Percentiles rank a stretch among this genome's conserved stretches.
phyloP scores from a whole-genome alignment of 169 alveolate species.

The Plasmodium falciparum region DNA sequence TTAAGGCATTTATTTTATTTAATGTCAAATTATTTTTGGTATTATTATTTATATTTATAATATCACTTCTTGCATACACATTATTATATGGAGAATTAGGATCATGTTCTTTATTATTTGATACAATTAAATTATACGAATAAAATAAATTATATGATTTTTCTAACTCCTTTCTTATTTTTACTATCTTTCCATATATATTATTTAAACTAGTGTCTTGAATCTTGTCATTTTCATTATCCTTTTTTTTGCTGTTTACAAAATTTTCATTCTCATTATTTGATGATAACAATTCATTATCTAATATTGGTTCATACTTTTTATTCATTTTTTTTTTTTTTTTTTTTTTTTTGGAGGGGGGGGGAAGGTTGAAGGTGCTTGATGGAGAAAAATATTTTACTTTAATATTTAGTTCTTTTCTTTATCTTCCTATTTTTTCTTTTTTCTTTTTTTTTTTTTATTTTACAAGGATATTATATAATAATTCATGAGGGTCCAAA shows the following conservation, averaged over 20 bases:
- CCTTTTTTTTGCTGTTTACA: background rate
- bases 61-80: slow-evolving; percentile 30
- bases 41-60: slow-evolving; percentile 11
- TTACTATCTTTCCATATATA: slow-evolving; percentile 53
- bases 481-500: too few relatives aligned
- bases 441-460: too few relatives aligned
- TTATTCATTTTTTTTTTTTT: slow-evolving; percentile 23
- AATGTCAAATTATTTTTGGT: slow-evolving; percentile 50
- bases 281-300: background rate
- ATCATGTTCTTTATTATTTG: slow-evolving; percentile 14
- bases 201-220: slow-evolving; percentile 14
- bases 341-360: too few relatives aligned
- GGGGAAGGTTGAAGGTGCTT: too few relatives aligned
- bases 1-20: slow-evolving; percentile 69
- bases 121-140: slow-evolving; percentile 52
- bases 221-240: background rate
- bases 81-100: slow-evolving; percentile 2
- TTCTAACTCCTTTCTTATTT: slow-evolving; percentile 68
- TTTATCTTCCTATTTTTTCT: too few relatives aligned
- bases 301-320: slow-evolving; percentile 40
- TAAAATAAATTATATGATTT: slow-evolving; percentile 56
- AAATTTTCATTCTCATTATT: background rate
- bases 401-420: too few relatives aligned
- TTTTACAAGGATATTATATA: too few relatives aligned
- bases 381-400: too few relatives aligned